Base-by-base conservation (phyloP, 1,284 basidiomycete genomes). In the Somion occarium region DNA sequence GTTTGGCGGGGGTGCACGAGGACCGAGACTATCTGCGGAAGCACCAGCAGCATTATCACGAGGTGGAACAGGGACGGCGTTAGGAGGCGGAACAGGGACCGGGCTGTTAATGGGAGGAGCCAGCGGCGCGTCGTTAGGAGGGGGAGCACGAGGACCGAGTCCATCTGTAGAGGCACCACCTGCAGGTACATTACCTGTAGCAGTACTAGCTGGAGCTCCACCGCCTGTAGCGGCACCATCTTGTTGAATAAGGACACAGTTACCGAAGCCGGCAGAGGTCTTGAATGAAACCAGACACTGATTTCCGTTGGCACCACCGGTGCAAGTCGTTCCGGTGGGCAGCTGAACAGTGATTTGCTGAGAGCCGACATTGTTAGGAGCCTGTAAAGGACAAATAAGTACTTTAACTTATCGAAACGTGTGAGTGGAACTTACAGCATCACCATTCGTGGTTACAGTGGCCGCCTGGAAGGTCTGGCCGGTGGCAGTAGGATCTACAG, bases 221-320 rank as follows among this genome's bases (percentile, higher is more conserved):
- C n/a, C n/a, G 34, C 48, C 48, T 18, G 39, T 51, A 13, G 39
- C 49, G 22, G 44, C 52, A 1, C 24, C 41, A 15, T 37, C 55
- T 42, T 63, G 61, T 26, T 56, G 51, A 9, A 73, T 72, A 45
- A 72, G 74, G n/a, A 74, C 70, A 54, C 78, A 81, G 60, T 79
- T 79, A 50, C 76, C 79, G 58, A 79, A 79, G 15, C 73, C 73
- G 19, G 66, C 69, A 27, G 69, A 63, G 22, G 73, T 72, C 44
- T 61, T 71, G 59, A 78, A 71, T 7, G 73, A 70, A 60, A 74
- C 72, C 51, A 81, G 65, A 56, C 79, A 82, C 44, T 68, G 63
- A 57, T 76, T 69, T 2, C 66, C 64, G 5, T 61, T 52, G n/a
- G n/a, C n/a, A 24, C 79, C 78, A 51, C 78, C 79, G 3, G 70